Conservation (phyloP, 2,329 filamentous ascomycete genomes). For the Aspergillus sp. region DNA sequence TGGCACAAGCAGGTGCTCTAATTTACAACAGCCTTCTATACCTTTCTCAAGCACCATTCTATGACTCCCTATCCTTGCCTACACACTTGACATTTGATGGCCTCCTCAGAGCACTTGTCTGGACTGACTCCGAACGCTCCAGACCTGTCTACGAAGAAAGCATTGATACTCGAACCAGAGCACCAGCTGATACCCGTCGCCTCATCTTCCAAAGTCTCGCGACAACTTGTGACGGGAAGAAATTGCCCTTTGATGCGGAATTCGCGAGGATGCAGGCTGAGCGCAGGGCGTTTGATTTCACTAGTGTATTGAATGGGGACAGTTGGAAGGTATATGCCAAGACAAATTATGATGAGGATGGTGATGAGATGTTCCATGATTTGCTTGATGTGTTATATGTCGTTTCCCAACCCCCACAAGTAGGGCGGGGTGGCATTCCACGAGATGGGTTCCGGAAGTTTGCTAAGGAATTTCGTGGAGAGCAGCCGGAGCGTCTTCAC, state of each 20-base stretch:
- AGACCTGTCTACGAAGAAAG: background rate
- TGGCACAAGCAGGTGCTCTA: background rate
- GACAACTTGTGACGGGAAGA: background rate
- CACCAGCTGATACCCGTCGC: background rate
- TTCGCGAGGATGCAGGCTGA: background rate
- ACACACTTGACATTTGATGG: background rate
- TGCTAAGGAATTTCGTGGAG: background rate
- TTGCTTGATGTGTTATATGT: background rate
- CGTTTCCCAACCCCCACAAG: background rate
- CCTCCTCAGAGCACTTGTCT: background rate
- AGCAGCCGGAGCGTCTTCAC: background rate
- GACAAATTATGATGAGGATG: background rate
- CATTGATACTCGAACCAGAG: background rate
- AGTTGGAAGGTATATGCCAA: background rate
- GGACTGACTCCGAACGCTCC: background rate
- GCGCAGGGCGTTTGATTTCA: background rate
- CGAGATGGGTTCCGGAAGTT: background rate
- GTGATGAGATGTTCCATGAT: background rate
- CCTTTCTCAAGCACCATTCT: background rate
- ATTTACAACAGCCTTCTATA: background rate
- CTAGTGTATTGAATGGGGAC: background rate
- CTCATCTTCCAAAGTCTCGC: background rate
- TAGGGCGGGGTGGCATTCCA: background rate
- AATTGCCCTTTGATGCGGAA: background rate
- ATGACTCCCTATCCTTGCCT: background rate